A percentile compares a stretch with the other conserved stretches of the same genome.
phyloP scores from a whole-genome alignment of 352 stramenopile species.

The Globisporangium uncinulatum region DNA sequence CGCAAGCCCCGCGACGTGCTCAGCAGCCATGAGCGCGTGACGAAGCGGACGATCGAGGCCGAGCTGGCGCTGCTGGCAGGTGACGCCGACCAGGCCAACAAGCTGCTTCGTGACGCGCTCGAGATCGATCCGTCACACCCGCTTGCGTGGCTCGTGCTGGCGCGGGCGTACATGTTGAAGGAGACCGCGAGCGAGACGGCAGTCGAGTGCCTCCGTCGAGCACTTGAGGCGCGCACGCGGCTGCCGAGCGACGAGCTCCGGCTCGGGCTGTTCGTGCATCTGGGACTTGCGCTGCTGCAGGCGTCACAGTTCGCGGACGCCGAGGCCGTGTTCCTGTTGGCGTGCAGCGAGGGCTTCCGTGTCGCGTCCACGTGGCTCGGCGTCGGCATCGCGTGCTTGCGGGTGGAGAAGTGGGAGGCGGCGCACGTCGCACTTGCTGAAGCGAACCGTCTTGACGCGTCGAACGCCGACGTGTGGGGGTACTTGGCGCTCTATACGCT shows the following conservation, averaged over 20 bases:
- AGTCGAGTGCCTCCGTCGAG: constrained; percentile 48
- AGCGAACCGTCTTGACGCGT: constrained; percentile 65
- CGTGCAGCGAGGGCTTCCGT: constrained; percentile 47
- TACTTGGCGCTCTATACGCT: constrained; percentile 64
- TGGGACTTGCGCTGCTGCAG: constrained; percentile 61
- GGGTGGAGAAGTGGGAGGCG: constrained; percentile 52
- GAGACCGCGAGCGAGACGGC: constrained; percentile 34
- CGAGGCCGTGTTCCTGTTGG: constrained; percentile 46
- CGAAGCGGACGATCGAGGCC: constrained; percentile 40
- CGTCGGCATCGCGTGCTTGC: constrained; percentile 61
- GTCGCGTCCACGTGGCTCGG: constrained; percentile 74
- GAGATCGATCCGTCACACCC: constrained; percentile 52
- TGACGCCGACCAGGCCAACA: constrained; percentile 21
- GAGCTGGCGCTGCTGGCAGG: constrained; percentile 27
- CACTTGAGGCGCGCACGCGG: constrained; percentile 25
- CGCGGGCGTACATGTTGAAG: constrained; percentile 32
- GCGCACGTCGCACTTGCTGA: constrained; percentile 63
- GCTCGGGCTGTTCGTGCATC: constrained; percentile 42
- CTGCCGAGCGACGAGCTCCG: constrained; percentile 30
- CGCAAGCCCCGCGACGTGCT: constrained; percentile 33
- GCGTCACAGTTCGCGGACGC: constrained; percentile 50
- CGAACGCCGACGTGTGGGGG: constrained; percentile 69
- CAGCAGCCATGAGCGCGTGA: constrained; percentile 36
- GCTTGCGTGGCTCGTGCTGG: constrained; percentile 52
- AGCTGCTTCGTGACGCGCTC: constrained; percentile 46